A percentile compares a stretch with the other conserved stretches of the same genome.
Conservation (phyloP, 23 red algal genomes). For the Gracilaria gracilis region DNA sequence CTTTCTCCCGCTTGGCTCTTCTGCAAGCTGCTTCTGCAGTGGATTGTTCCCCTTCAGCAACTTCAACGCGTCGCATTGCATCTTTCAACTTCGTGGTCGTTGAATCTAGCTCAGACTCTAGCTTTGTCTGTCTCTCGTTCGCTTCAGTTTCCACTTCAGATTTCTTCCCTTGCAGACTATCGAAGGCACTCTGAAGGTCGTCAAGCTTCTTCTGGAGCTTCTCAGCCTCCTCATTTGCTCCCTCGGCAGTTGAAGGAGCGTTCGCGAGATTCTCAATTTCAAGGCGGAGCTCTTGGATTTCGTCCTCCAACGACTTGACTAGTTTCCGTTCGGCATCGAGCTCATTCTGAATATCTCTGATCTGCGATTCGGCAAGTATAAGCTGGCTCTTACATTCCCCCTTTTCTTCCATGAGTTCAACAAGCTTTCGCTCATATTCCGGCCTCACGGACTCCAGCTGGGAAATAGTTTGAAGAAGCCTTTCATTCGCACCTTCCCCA, state of each 20-base stretch:
- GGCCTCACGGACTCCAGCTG: constrained; percentile 3
- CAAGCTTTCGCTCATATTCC: not conserved
- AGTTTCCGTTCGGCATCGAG: constrained; percentile 18
- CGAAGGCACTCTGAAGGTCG: not conserved
- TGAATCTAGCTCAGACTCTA: constrained; percentile 23
- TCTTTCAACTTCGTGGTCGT: constrained; percentile 49
- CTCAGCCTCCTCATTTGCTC: constrained; percentile 28
- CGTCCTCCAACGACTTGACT: not conserved
- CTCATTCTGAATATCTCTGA: constrained; percentile 36
- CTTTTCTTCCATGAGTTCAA: constrained; percentile 13
- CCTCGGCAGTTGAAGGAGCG: not conserved
- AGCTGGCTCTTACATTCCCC: constrained; percentile 23
- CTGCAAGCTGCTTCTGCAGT: constrained; percentile 9
- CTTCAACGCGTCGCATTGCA: constrained; percentile 22
- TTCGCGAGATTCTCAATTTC: not conserved
- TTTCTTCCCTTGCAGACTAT: not conserved
- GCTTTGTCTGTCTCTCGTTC: constrained; percentile 9
- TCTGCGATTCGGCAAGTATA: not conserved
- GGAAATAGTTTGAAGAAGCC: constrained; percentile 27
- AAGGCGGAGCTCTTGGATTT: constrained; percentile 1
- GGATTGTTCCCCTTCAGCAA: constrained; percentile 32
- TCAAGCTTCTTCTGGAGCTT: constrained; percentile 15
- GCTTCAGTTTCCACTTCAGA: not conserved
- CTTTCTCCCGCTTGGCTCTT: constrained; percentile 35
- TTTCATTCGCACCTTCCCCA: constrained; percentile 2